Conservation (phyloP, 2,329 filamentous ascomycete species). For the Arthrocladium fulminans region DNA sequence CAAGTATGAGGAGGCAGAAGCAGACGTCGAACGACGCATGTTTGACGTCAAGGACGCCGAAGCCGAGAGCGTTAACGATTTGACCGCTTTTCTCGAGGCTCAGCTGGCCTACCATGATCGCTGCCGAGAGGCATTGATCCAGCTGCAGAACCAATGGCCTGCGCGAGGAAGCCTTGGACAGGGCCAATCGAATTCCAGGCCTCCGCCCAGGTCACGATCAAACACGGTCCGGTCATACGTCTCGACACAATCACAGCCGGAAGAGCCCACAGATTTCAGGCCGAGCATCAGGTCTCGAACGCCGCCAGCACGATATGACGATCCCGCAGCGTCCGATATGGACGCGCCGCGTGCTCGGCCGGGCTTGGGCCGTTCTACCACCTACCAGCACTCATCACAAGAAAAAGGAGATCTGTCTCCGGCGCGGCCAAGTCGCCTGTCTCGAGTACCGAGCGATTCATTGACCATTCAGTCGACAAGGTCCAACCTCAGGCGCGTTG, state of each 20-base stretch:
- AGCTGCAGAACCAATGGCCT: slow-evolving; percentile 62
- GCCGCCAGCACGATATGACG: slow-evolving; percentile 34
- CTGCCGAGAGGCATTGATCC: slow-evolving; percentile 71
- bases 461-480: slow-evolving; percentile 41
- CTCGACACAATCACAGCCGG: slow-evolving; percentile 49
- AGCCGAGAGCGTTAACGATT: slow-evolving; percentile 67
- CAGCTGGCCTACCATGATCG: slow-evolving; percentile 87
- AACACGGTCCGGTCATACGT: slow-evolving; percentile 56
- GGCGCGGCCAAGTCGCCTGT: slow-evolving; percentile 33
- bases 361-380: slow-evolving; percentile 42
- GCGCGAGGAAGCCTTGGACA: slow-evolving; percentile 40
- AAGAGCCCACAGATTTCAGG: slow-evolving; percentile 43
- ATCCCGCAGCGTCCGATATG: slow-evolving; percentile 12
- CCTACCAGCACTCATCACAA: slow-evolving; percentile 50
- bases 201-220: slow-evolving; percentile 47
- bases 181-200: slow-evolving; percentile 27
- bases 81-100: slow-evolving; percentile 74
- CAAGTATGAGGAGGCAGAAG: slow-evolving; percentile 91
- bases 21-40: slow-evolving; percentile 88
- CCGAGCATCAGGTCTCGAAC: slow-evolving; percentile 45
- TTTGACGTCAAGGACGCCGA: slow-evolving; percentile 93
- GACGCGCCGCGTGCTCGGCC: slow-evolving; percentile 35
- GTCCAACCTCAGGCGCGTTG: slow-evolving; percentile 36
- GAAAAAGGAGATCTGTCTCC: slow-evolving; percentile 46
- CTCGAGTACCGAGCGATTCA: slow-evolving; percentile 48